Evolutionary conservation across 176 grass and related monocot species (phyloP).

Genomic region (Cenchrus fungigraminus): DNA sequence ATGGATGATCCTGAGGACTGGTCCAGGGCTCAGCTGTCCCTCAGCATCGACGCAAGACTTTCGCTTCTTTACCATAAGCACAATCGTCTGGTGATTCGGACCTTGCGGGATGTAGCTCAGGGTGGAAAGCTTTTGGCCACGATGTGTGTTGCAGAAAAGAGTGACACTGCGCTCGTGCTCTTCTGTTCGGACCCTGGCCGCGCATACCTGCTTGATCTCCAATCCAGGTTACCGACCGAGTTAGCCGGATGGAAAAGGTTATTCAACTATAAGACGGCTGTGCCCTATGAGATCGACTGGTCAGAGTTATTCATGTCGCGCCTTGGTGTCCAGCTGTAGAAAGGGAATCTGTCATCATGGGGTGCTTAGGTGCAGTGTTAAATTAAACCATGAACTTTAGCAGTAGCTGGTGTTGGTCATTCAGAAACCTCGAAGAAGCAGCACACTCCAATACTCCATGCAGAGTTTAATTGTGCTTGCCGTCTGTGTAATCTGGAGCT

Average conservation of each 20-base stretch:
- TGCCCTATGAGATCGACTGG: slow-evolving; percentile 2
- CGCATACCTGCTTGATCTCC: too few relatives aligned
- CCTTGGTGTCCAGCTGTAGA: neutral
- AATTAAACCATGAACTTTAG: neutral
- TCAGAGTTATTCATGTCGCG: neutral
- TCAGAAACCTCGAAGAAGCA: neutral
- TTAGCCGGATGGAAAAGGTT: neutral
- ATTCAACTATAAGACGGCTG: neutral
- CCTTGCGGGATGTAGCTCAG: too few relatives aligned
- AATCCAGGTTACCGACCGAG: neutral
- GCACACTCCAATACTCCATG: neutral
- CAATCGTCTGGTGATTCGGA: too few relatives aligned
- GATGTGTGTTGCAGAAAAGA: too few relatives aligned
- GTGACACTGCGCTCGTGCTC: too few relatives aligned
- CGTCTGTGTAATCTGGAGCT: neutral
- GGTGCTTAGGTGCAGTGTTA: neutral
- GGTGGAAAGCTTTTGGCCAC: too few relatives aligned
- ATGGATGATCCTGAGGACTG: too few relatives aligned
- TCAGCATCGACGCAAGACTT: too few relatives aligned
- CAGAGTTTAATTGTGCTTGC: neutral
- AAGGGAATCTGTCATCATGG: neutral
- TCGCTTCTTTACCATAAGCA: too few relatives aligned
- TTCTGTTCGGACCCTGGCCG: too few relatives aligned
- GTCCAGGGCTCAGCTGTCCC: too few relatives aligned
- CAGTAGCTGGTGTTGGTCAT: neutral